These are phyloP conservation scores for Zasmidium cellare DNA, from an alignment of 2,329 filamentous ascomycete species.

Conservation along the genomic window DNA sequence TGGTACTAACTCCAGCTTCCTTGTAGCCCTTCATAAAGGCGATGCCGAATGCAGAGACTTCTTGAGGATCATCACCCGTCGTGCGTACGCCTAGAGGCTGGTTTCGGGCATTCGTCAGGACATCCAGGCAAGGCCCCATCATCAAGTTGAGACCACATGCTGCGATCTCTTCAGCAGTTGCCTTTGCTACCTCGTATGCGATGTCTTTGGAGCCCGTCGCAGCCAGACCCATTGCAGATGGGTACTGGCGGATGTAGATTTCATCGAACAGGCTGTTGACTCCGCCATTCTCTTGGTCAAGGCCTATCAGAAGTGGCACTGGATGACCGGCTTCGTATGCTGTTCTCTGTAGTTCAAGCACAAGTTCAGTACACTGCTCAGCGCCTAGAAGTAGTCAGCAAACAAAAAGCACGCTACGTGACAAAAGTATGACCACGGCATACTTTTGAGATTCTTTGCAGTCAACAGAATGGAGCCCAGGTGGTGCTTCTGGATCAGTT, in stretches of 20 bases:
- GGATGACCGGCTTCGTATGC: constrained; percentile 88
- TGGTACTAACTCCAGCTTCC: constrained; percentile 82
- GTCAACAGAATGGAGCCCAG: constrained; percentile 84
- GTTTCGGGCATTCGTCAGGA: constrained; percentile 87
- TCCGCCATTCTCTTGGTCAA: constrained; percentile 97
- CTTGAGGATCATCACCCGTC: constrained; percentile 88
- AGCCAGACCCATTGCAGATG: constrained; percentile 95
- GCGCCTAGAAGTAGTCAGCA: constrained; percentile 63
- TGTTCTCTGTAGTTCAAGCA: constrained; percentile 89
- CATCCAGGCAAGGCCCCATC: constrained; percentile 88
- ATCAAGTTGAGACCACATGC: constrained; percentile 96
- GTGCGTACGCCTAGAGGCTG: constrained; percentile 89
- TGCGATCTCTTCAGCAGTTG: constrained; percentile 86
- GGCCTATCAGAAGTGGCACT: constrained; percentile 81
- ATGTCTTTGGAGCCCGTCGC: constrained; percentile 83
- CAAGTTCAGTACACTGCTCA: constrained; percentile 81
- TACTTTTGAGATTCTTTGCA: constrained; percentile 83
- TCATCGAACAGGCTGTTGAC: constrained; percentile 97
- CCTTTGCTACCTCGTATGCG: constrained; percentile 86
- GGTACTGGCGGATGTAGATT: constrained; percentile 93
- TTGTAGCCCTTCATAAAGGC: constrained; percentile 91
- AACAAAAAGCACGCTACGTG: neutral
- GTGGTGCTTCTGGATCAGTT: constrained; percentile 79
- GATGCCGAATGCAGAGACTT: constrained; percentile 89
- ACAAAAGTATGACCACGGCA: constrained; percentile 27